These are phyloP conservation scores for Styphnolobium japonicum DNA, from an alignment of 306 rosid genomes.

Conservation along the genomic window DNA sequence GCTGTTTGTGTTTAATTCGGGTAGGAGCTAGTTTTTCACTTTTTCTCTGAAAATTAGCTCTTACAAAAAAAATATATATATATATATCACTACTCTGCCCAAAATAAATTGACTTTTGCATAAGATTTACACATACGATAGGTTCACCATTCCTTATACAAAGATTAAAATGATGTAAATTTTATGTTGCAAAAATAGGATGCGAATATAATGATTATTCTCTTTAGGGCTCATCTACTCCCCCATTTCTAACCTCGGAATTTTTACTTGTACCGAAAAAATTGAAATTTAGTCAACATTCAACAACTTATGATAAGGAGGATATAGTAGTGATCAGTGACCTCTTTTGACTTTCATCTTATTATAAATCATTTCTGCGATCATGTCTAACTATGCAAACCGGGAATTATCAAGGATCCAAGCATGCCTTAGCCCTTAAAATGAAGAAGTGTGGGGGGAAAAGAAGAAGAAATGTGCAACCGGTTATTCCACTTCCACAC, in stretches of 20 bases:
- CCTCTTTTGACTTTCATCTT: neutral
- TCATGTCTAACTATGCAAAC: neutral
- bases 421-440: neutral
- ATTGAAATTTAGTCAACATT: neutral
- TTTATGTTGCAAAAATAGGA: too few relatives aligned
- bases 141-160: neutral
- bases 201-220: too few relatives aligned
- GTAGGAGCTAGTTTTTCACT: too few relatives aligned
- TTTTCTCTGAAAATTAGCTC: too few relatives aligned
- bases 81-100: too few relatives aligned
- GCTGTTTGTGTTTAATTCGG: too few relatives aligned
- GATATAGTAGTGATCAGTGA: neutral
- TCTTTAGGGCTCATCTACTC: too few relatives aligned
- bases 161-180: too few relatives aligned
- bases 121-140: neutral
- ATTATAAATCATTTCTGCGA: neutral
- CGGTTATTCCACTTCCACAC: neutral
- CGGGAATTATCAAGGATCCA: neutral
- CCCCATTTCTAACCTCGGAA: neutral
- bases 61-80: too few relatives aligned
- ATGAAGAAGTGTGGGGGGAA: neutral
- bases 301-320: neutral
- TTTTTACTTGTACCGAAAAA: neutral
- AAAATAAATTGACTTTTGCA: too few relatives aligned
- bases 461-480: neutral